A percentile compares a stretch with the other conserved stretches of the same genome.
phyloP scores from a whole-genome alignment of 345 rosid species.

The Gossypioides kirkii region DNA sequence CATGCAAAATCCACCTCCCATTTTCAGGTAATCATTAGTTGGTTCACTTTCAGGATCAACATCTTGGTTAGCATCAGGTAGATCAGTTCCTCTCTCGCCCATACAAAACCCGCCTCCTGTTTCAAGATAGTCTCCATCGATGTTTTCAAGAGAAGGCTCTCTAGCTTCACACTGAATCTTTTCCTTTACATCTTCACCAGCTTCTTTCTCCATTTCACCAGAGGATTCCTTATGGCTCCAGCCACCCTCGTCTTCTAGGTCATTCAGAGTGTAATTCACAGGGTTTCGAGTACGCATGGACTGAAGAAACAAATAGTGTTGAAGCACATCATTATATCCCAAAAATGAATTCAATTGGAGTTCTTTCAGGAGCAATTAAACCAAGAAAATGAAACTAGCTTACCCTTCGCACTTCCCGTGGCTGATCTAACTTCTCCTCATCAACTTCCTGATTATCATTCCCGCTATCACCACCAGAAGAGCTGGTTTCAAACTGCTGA shows the following conservation, averaged over 20 bases:
- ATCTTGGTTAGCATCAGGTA: conserved; percentile 17
- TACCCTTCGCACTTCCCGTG: conserved; percentile 60
- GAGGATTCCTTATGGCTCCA: conserved; percentile 24
- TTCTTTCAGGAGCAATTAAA: neutral
- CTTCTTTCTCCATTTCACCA: conserved; percentile 23
- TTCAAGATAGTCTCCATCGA: conserved; percentile 31
- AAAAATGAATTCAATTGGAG: neutral
- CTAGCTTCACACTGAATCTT: conserved; percentile 21
- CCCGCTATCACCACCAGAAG: conserved; percentile 32
- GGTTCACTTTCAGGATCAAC: conserved; percentile 25
- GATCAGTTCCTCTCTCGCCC: conserved; percentile 41
- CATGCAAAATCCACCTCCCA: conserved; percentile 71
- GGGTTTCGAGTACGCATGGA: conserved; percentile 40
- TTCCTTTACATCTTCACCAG: conserved; percentile 4
- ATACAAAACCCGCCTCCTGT: conserved; percentile 49
- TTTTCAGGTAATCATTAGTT: conserved; percentile 36
- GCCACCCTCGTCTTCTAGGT: conserved; percentile 39
- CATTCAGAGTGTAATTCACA: conserved; percentile 38
- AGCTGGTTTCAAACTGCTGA: conserved; percentile 42
- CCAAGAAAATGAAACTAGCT: conserved; percentile 17
- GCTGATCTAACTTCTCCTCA: conserved; percentile 23
- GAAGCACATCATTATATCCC: neutral
- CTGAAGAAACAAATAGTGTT: conserved; percentile 1
- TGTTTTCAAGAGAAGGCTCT: conserved; percentile 14
- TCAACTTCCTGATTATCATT: conserved; percentile 25